Base-by-base conservation (phyloP, 2,329 filamentous ascomycete species). In the Penicillium sp. region DNA sequence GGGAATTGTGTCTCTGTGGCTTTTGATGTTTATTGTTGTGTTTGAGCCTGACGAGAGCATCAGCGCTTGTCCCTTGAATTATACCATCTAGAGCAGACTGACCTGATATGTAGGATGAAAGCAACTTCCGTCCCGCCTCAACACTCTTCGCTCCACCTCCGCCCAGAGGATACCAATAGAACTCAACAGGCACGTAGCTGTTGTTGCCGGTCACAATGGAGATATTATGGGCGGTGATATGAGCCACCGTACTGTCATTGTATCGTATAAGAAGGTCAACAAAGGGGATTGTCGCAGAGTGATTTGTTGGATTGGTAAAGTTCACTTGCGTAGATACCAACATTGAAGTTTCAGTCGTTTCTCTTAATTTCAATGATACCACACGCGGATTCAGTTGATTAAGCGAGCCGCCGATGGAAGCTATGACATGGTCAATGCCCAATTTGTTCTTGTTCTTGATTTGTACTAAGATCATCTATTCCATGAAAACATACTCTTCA, bases 301-400 rank as follows among this genome's bases (percentile, higher is more conserved):
- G 97, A 4, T 86, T 82, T 0, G 92, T 96, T 1, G 93, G 92
- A 67, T 99, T 99, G 4, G 90, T 95, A 56, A 96, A 81, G 68
- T 94, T 96, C 65, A 96, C 80, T 36, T 79, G 75, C 13, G 89
- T 88, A 65, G 85, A 79, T 34, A 97, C 75, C 18, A 82, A 84
- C 43, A 97, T 78, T 3, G 88, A 88, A 2, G 84, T 84, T 34
- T 81, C 76, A 1, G 87, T 87, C 0, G 91, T 95, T 52, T 88
- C 84, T 38, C 88, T 68, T 53, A 97, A 84, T 60, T 82, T 81
- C 34, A 97, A 74, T 57, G 88, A 84, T 52, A 85, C 84, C 54
- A 96, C 78, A 63, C 85, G 82, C 14, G 90, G 89, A 36, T 76
- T 74, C 34, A 85, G 56, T 70, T 77, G 57, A 81, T 74, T 69